Evolutionary conservation across 306 rosid genomes (phyloP), one percentile per base, ranked within the genome.

Genomic region (Malus fusca): DNA sequence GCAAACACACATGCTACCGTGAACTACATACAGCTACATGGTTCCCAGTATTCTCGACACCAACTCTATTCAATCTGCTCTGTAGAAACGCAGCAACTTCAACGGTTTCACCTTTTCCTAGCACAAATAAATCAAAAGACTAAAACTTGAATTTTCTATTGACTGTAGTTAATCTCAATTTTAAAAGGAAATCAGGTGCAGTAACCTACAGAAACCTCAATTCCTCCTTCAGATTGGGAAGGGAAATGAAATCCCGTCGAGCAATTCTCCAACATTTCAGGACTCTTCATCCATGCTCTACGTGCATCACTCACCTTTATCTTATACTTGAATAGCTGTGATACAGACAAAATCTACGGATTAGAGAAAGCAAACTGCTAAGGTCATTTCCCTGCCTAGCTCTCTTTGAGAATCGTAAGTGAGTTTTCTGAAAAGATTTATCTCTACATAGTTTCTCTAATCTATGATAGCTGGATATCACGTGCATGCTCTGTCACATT

Each of bases 191-290:
- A 69, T 4, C 14, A 23, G 19, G 71, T 66, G 53, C 12, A 74
- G 42, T 78, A 66, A 71, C 58, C 60, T 13, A 58, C 33, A 71
- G 42, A 69, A 74, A 94, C 98, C 96, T 91, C 90, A 48, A 78
- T 46, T 62, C 75, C 83, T 76, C 78, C 89, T 61, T 78, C 88
- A 31, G 74, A 62, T 69, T 84, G 75, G 23, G 75, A 69, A 60
- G 96, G 95, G 78, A 94, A 91, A 71, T 81, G 87, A 83, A 94
- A 88, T 44, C 98, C 98, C 9, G 83, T 87, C 21, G 98, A 94
- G 82, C 98, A 91, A 79, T 90, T 94, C 74, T 78, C 84, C 86
- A 90, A 75, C 31, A 82, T 75, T 82, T 94, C 98, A 25, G 98
- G 94, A 68, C 85, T 94, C 82, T 80, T 85, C 82, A 90, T 90